A percentile compares a stretch with the other conserved stretches of the same genome.
Evolutionary conservation across 768 basidiomycete species (phyloP).

Genomic region (Calocybe indica): DNA sequence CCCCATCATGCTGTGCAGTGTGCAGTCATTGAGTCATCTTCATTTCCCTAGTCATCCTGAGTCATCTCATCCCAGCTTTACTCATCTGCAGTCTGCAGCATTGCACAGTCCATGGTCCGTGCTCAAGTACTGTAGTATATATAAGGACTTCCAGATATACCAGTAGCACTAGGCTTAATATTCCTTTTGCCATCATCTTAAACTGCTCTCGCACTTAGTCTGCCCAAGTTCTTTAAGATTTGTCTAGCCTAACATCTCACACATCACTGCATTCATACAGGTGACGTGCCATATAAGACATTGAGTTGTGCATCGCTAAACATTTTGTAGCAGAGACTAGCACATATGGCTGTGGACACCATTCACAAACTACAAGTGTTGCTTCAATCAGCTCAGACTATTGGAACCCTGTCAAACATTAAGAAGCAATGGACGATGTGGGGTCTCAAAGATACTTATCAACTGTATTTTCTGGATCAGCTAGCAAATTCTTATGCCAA

Average conservation of each 20-base stretch:
- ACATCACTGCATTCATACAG: neutral
- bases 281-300: neutral
- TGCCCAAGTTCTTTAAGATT: too few relatives aligned
- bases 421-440: slow-evolving; percentile 15
- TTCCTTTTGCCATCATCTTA: too few relatives aligned
- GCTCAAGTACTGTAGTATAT: too few relatives aligned
- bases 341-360: slow-evolving; percentile 12
- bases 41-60: too few relatives aligned
- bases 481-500: slow-evolving; percentile 13
- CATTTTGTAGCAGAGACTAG: slow-evolving; percentile 8
- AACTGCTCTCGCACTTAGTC: too few relatives aligned
- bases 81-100: too few relatives aligned
- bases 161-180: too few relatives aligned
- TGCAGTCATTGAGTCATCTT: too few relatives aligned
- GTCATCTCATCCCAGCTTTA: too few relatives aligned
- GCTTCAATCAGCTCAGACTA: slow-evolving; percentile 10
- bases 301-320: neutral
- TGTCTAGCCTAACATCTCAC: neutral
- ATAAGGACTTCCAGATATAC: too few relatives aligned
- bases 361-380: slow-evolving; percentile 8
- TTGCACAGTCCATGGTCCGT: too few relatives aligned
- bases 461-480: slow-evolving; percentile 17
- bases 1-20: too few relatives aligned
- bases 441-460: slow-evolving; percentile 29
- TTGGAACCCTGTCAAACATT: slow-evolving; percentile 12